Base-by-base conservation (phyloP, 1,139 yeast species). In the Spencermartinsiella ligniputridi region DNA sequence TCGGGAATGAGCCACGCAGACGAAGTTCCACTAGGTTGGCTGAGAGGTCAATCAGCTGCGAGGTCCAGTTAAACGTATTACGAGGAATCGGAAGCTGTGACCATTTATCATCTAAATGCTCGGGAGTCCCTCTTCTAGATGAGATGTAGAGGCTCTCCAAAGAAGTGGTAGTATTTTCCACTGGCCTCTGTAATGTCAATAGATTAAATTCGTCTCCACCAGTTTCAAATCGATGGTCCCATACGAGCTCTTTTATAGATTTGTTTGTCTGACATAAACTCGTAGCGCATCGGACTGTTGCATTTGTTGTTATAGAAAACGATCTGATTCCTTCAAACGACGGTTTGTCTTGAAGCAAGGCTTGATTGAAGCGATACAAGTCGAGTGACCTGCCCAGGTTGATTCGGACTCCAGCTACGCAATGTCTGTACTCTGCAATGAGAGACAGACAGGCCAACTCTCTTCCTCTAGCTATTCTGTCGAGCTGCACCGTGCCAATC, bases 151-250 rank as follows among this genome's bases (percentile, higher is more conserved):
- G 32, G 5, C 5, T 9, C n/a, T 15, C 15, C 15, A 27, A n/a
- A 5, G 32, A 8, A 5, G 32, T 27, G 15, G 32, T 9, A 9
- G 32, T n/a, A n/a, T n/a, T 27, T n/a, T 6, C 32, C 15, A n/a
- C 15, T 5, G 32, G 32, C 8, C 15, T 27, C 15, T 11, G 32
- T 15, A 27, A n/a, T 11, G 32, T 27, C 5, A 15, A 15, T 5
- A 27, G 32, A 15, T 27, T 15, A 15, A 27, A 27, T n/a, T 27
- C 32, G 32, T 27, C 32, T 27, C 32, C 32, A n/a, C 32, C 32
- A 27, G 32, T 27, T 15, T 27, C 32, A 27, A 27, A 27, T 15
- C 32, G 12, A n/a, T 27, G 15, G 32, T 27, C 32, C 32, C 32
- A 27, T 27, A 15, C n/a, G 13, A 27, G 32, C 15, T 27, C 32